Conservation (phyloP, 805 yeast genomes). For the Starmerella sp. region DNA sequence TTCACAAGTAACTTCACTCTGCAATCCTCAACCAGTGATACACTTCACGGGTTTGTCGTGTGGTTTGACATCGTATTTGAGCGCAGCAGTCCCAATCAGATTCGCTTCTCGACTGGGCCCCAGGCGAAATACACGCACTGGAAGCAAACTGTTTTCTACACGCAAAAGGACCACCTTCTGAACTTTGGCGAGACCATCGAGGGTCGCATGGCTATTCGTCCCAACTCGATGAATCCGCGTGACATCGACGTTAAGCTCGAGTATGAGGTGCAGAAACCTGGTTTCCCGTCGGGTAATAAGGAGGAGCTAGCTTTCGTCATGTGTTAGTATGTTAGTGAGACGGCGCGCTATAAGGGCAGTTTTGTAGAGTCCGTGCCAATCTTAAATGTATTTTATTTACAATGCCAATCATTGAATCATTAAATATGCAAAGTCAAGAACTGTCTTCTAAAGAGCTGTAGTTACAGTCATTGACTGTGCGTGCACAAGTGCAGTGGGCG, state of each 20-base stretch:
- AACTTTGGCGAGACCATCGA: constrained; percentile 64
- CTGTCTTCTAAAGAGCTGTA: constrained; percentile 50
- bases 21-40: constrained; percentile 65
- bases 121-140: constrained; percentile 92
- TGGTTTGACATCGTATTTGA: constrained; percentile 90
- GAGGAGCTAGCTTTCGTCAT: constrained; percentile 10
- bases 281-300: not conserved
- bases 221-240: constrained; percentile 70
- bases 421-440: no score
- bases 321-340: not conserved
- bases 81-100: constrained; percentile 35
- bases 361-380: no score
- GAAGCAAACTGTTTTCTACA: constrained; percentile 95
- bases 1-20: constrained; percentile 62
- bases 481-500: constrained; percentile 72
- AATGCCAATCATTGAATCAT: no score
- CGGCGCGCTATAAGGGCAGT: no score
- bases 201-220: constrained; percentile 64
- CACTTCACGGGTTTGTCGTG: constrained; percentile 76
- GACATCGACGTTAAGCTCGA: constrained; percentile 73
- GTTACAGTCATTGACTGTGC: constrained; percentile 95
- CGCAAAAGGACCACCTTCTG: constrained; percentile 65
- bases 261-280: constrained; percentile 27
- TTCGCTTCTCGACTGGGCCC: constrained; percentile 87
- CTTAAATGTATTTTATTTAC: no score